These are phyloP conservation scores for Nemania sp. DNA, from an alignment of 2,329 filamentous ascomycete species.

Conservation along the genomic window DNA sequence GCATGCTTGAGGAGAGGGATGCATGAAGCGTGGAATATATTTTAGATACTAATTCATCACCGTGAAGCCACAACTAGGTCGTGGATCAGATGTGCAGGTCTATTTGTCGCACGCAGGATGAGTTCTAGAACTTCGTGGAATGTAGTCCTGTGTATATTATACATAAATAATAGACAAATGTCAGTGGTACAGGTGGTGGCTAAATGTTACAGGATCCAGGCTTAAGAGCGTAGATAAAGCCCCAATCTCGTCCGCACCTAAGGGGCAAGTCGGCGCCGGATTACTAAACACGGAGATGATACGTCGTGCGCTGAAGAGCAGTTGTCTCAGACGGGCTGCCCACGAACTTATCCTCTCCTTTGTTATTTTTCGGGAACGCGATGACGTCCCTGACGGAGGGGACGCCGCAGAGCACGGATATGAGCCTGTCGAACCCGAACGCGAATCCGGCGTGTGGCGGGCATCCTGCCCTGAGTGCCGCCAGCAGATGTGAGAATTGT, in stretches of 20 bases:
- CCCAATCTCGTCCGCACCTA: background rate
- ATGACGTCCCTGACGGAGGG: conserved; percentile 90
- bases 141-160: too few relatives aligned
- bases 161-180: background rate
- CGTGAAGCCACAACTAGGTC: too few relatives aligned
- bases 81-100: too few relatives aligned
- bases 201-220: background rate
- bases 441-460: conserved; percentile 95
- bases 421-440: conserved; percentile 85
- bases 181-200: background rate
- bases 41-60: too few relatives aligned
- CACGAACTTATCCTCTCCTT: conserved; percentile 84
- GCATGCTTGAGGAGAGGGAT: too few relatives aligned
- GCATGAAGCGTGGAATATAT: too few relatives aligned
- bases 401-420: conserved; percentile 77
- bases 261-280: background rate
- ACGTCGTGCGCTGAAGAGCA: conserved; percentile 31
- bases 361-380: conserved; percentile 93
- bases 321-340: conserved; percentile 62
- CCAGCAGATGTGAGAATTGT: conserved; percentile 84
- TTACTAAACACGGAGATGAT: conserved; percentile 29
- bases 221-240: background rate
- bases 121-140: too few relatives aligned
- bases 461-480: conserved; percentile 82
- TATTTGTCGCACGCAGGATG: too few relatives aligned